A percentile compares a stretch with the other conserved stretches of the same genome.
Evolutionary conservation across 1,284 basidiomycete species (phyloP).

Genomic region (Grifola frondosa): DNA sequence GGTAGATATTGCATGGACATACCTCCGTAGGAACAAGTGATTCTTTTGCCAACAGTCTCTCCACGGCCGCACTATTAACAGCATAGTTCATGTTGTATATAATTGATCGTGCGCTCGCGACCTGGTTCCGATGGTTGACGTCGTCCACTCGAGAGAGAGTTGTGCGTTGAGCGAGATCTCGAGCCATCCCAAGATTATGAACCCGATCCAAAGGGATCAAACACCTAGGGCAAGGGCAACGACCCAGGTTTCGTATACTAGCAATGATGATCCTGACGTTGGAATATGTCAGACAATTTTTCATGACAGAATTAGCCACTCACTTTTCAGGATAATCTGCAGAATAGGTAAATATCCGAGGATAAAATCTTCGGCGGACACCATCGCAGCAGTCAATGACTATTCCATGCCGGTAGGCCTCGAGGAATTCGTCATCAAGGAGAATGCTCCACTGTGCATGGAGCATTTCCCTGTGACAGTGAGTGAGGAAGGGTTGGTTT

Average conservation of each 20-base stretch:
- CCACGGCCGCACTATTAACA: constrained; percentile 10
- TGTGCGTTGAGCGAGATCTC: constrained; percentile 2
- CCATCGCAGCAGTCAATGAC: constrained; percentile 20
- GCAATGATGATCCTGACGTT: constrained; percentile 20
- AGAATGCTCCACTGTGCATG: constrained; percentile 22
- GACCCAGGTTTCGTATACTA: constrained; percentile 13
- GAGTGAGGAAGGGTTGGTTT: constrained; percentile 10
- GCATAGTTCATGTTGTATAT: constrained; percentile 17
- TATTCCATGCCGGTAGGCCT: constrained; percentile 24
- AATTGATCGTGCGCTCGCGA: constrained; percentile 9
- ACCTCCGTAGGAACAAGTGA: constrained; percentile 12
- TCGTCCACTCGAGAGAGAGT: not conserved
- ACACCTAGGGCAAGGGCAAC: constrained; percentile 34
- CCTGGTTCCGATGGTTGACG: not conserved
- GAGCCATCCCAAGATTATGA: constrained; percentile 5
- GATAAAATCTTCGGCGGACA: constrained; percentile 17
- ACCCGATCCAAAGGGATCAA: constrained; percentile 17
- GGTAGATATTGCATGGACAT: not conserved
- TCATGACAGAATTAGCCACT: constrained; percentile 1
- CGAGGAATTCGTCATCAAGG: constrained; percentile 22
- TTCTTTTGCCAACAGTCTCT: constrained; percentile 11
- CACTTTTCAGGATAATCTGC: constrained; percentile 35
- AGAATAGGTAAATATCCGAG: constrained; percentile 21
- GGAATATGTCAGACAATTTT: not conserved
- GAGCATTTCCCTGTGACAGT: constrained; percentile 23